A percentile compares a stretch with the other conserved stretches of the same genome.
These are phyloP conservation scores for Podila clonocystis DNA, from an alignment of 192 early-diverging fungal genomes.

Conservation along the genomic window DNA sequence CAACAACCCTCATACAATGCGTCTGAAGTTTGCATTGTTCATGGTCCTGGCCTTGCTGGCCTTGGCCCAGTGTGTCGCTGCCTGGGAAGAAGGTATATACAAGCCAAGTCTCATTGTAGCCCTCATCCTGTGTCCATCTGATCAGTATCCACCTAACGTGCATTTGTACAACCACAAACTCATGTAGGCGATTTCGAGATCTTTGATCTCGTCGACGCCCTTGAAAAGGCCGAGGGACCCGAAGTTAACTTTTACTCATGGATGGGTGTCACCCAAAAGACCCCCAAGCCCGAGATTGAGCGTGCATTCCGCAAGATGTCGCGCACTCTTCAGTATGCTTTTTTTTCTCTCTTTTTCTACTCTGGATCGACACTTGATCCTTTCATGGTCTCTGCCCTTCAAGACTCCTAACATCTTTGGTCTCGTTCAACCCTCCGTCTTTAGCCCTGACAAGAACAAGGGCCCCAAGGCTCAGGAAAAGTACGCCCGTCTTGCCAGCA, in stretches of 20 bases:
- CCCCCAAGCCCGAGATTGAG: constrained; percentile 66
- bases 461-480: constrained; percentile 61
- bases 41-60: constrained; percentile 48
- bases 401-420: neutral
- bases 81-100: constrained; percentile 50
- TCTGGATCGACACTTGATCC: neutral
- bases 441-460: constrained; percentile 78
- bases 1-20: constrained; percentile 13
- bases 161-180: neutral
- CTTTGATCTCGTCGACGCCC: constrained; percentile 82
- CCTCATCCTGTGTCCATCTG: neutral
- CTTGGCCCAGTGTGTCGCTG: constrained; percentile 32
- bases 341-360: neutral
- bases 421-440: neutral
- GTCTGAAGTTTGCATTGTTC: constrained; percentile 45
- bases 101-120: neutral
- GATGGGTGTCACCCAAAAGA: constrained; percentile 62
- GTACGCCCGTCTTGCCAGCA: constrained; percentile 72
- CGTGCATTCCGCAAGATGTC: constrained; percentile 75
- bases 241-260: constrained; percentile 73
- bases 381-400: neutral
- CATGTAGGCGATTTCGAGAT: constrained; percentile 80
- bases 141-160: neutral
- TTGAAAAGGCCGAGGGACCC: constrained; percentile 68
- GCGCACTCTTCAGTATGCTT: constrained; percentile 69